A percentile compares a stretch with the other conserved stretches of the same genome.
Conservation (phyloP, 306 rosid species). For the Vigna nakashimae region DNA sequence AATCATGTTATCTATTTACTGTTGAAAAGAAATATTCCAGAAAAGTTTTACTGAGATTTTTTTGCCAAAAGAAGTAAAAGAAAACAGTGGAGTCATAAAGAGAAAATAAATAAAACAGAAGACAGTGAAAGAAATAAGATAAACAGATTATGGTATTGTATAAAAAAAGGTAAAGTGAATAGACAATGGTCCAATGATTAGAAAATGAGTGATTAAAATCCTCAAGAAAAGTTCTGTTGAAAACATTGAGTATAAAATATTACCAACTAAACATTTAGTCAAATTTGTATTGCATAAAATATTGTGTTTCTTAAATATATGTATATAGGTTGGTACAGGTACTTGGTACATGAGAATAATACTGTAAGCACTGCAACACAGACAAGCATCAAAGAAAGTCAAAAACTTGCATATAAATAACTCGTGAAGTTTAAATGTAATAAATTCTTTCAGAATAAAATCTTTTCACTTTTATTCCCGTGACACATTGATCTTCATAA, state of each 20-base stretch:
- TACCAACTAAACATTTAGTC: not conserved
- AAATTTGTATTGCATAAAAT: too few species aligned
- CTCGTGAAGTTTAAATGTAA: not conserved
- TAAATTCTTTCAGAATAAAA: not conserved
- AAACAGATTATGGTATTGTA: not conserved
- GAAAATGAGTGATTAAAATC: not conserved
- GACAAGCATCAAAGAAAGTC: conserved; percentile 1
- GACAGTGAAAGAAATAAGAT: not conserved
- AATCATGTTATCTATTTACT: conserved; percentile 7
- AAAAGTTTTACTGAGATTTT: not conserved
- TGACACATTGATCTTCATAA: not conserved
- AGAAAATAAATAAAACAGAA: not conserved
- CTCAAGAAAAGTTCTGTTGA: not conserved
- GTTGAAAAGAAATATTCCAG: not conserved
- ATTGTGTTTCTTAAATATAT: not conserved
- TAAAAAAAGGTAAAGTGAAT: not conserved
- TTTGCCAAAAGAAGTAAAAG: not conserved
- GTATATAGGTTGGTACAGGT: not conserved
- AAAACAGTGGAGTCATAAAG: not conserved
- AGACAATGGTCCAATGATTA: not conserved
- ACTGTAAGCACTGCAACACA: not conserved
- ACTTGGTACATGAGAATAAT: not conserved
- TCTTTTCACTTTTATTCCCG: not conserved
- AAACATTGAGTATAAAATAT: not conserved
- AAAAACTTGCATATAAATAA: not conserved